Evolutionary conservation across 345 rosid genomes (phyloP), one percentile per base, ranked within the genome.

Genomic region (Acer negundo): DNA sequence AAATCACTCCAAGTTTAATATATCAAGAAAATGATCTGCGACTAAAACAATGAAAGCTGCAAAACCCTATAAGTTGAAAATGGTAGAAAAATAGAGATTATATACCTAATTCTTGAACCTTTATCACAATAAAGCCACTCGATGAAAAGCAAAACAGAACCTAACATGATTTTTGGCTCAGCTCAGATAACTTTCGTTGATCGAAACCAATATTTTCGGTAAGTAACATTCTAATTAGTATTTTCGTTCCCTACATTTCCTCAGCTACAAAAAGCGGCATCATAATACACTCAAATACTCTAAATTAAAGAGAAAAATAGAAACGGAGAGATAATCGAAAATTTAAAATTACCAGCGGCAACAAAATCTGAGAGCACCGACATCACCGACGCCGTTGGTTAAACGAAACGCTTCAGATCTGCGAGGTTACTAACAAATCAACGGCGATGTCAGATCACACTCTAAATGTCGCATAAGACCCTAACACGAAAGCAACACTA

Each of bases 311-410:
- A 58, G 20, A 23, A 3, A 65, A 26, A 59, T 19, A 11, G 40
- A 49, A 59, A 55, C 40, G 51, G 44, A 19, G 67, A 63, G 7
- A 3, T 17, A 13, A 3, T 4, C 10, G 59, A 72, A 69, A 2
- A 24, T 23, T 61, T 35, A 58, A 69, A 74, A 20, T 79, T 88
- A 91, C 90, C 91, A 49, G 49, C 16, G 72, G 79, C 17, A 77
- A 61, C 68, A 13, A 78, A 81, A 76, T 66, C 53, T 73, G 83
- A 77, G 47, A 77, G 80, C 88, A 64, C 87, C 91, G 92, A 85
- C 95, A 91, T 87, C 92, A 70, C 90, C 84, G 83, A 83, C 83
- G 89, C 87, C 86, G 82, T 73, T 53, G 80, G 61, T 70, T 47
- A 77, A 5, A 51, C 56, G 10, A 38, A 56, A 78, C 77, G 77